Percentiles rank a stretch among this genome's conserved stretches.
These are phyloP conservation scores for Penicillium frequentans DNA, from an alignment of 2,329 filamentous ascomycete genomes.

Conservation along the genomic window DNA sequence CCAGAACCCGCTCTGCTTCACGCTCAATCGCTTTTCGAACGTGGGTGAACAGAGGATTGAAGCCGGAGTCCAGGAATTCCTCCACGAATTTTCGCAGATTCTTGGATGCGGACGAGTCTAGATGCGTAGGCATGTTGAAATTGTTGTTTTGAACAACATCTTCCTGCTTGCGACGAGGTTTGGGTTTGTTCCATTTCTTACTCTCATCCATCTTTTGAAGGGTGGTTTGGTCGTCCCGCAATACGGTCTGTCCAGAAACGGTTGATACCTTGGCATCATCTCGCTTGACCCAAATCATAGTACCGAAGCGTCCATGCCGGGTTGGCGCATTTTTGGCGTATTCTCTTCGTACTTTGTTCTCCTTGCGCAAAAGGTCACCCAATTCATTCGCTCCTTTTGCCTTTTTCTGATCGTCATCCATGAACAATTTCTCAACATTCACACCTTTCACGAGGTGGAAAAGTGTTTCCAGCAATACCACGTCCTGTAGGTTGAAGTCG, in stretches of 20 bases:
- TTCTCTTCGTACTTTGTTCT: slow-evolving; percentile 76
- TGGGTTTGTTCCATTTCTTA: slow-evolving; percentile 87
- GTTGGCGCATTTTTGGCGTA: slow-evolving; percentile 78
- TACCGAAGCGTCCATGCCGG: slow-evolving; percentile 90
- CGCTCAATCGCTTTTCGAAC: slow-evolving; percentile 87
- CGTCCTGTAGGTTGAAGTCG: slow-evolving; percentile 86
- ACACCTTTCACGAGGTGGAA: slow-evolving; percentile 93
- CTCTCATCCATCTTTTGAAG: slow-evolving; percentile 86
- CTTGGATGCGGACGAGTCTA: slow-evolving; percentile 72
- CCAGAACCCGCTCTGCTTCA: slow-evolving; percentile 77
- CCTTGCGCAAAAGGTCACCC: slow-evolving; percentile 72
- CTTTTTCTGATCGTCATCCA: slow-evolving; percentile 71
- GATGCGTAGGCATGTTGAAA: slow-evolving; percentile 69
- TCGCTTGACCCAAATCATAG: slow-evolving; percentile 94
- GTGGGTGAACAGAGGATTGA: slow-evolving; percentile 86
- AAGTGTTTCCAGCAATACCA: slow-evolving; percentile 84
- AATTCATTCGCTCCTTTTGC: slow-evolving; percentile 72
- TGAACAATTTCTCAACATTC: slow-evolving; percentile 79
- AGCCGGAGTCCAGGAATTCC: slow-evolving; percentile 91
- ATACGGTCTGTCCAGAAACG: slow-evolving; percentile 82
- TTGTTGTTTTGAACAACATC: slow-evolving; percentile 64
- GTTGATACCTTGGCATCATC: slow-evolving; percentile 82
- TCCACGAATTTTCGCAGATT: slow-evolving; percentile 81
- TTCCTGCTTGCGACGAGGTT: slow-evolving; percentile 60
- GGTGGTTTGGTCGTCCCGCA: slow-evolving; percentile 70